A percentile compares a stretch with the other conserved stretches of the same genome.
phyloP scores from a whole-genome alignment of 1,284 basidiomycete genomes.

The Ustilago nuda region DNA sequence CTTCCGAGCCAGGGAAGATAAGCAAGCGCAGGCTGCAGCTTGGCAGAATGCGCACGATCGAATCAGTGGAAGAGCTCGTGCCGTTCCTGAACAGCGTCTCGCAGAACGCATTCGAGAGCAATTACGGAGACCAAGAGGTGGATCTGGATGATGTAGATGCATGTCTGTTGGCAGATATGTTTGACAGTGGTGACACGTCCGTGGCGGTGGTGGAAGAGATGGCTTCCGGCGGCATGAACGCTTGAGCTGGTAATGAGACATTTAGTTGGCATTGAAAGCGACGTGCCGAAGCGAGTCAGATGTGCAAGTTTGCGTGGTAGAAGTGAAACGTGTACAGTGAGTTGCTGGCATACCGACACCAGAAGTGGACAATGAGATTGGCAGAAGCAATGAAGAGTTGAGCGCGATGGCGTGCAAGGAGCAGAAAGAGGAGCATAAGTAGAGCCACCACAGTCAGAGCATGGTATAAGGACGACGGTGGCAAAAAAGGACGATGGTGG shows the following conservation, averaged over 20 bases:
- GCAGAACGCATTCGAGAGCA: constrained; percentile 42
- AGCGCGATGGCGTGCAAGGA: neutral
- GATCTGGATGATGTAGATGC: constrained; percentile 45
- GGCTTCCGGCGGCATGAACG: constrained; percentile 3
- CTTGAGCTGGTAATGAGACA: neutral
- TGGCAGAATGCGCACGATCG: constrained; percentile 12
- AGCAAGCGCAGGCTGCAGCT: constrained; percentile 22
- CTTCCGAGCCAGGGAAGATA: neutral
- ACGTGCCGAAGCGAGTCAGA: neutral
- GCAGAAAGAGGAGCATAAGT: too few species aligned
- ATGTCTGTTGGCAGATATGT: constrained; percentile 51
- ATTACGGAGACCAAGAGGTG: constrained; percentile 22
- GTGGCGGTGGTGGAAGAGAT: neutral
- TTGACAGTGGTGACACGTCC: constrained; percentile 29
- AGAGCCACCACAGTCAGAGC: neutral
- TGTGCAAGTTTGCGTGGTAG: neutral
- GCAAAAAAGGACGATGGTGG: too few species aligned
- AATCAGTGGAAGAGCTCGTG: constrained; percentile 25
- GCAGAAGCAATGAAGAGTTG: neutral
- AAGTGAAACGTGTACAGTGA: neutral
- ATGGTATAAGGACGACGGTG: too few species aligned
- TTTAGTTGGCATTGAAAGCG: neutral
- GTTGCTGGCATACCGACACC: neutral
- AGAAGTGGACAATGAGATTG: neutral
- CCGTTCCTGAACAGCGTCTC: constrained; percentile 38